Evolutionary conservation across 2,329 filamentous ascomycete species (phyloP).

Genomic region (Curvularia verruculosa): DNA sequence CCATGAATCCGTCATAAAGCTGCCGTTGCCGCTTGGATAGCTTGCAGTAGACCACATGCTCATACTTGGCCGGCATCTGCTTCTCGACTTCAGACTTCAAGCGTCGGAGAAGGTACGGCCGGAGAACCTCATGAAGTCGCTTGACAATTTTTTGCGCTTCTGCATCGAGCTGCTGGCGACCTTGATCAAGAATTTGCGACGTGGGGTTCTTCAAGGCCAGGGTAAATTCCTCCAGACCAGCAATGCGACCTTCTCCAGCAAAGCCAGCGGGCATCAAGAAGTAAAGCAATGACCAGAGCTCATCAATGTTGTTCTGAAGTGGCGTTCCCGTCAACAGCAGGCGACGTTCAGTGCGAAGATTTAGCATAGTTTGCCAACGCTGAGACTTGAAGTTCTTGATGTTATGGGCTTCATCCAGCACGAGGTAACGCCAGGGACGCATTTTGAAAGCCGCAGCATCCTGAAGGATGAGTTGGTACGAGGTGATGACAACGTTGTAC

Average conservation of each 20-base stretch:
- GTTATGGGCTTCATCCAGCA: slow-evolving; percentile 97
- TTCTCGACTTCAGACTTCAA: slow-evolving; percentile 98
- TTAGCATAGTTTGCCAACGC: slow-evolving; percentile 92
- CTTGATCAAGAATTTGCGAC: slow-evolving; percentile 94
- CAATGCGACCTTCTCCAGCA: slow-evolving; percentile 85
- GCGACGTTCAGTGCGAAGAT: slow-evolving; percentile 87
- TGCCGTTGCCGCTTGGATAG: slow-evolving; percentile 94
- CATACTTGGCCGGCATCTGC: slow-evolving; percentile 97
- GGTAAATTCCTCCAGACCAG: slow-evolving; percentile 93
- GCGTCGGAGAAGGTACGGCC: slow-evolving; percentile 87
- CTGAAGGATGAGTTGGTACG: slow-evolving; percentile 93
- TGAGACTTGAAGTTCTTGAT: slow-evolving; percentile 99
- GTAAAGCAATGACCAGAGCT: slow-evolving; percentile 95
- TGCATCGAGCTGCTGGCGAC: slow-evolving; percentile 90
- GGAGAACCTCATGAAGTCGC: slow-evolving; percentile 90
- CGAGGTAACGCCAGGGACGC: slow-evolving; percentile 95
- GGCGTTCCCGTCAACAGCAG: slow-evolving; percentile 92
- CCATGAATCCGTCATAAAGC: slow-evolving; percentile 95
- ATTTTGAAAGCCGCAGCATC: slow-evolving; percentile 94
- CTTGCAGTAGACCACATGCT: slow-evolving; percentile 94
- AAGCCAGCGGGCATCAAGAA: slow-evolving; percentile 92
- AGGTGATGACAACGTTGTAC: slow-evolving; percentile 98
- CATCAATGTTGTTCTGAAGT: slow-evolving; percentile 93
- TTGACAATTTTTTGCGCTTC: slow-evolving; percentile 90
- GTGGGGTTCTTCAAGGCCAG: slow-evolving; percentile 96